Conservation (phyloP, 345 rosid genomes). For the Limnanthes douglasii region DNA sequence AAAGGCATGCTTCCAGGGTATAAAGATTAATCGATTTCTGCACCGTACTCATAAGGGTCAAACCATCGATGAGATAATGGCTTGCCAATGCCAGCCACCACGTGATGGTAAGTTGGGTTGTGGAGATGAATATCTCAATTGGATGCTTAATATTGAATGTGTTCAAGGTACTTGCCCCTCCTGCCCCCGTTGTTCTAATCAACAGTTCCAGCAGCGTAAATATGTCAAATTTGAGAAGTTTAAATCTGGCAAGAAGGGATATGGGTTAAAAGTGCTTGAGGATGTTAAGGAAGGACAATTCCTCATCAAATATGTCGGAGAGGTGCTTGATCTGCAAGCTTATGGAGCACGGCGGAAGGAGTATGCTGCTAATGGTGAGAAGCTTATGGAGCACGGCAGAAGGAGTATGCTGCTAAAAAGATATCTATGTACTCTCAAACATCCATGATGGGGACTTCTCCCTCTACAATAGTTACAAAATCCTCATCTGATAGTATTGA, state of each 20-base stretch:
- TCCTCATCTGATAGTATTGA: slow-evolving; percentile 20
- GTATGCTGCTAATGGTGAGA: slow-evolving; percentile 84
- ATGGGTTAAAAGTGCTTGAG: slow-evolving; percentile 67
- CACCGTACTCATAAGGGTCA: slow-evolving; percentile 80
- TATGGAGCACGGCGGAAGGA: slow-evolving; percentile 75
- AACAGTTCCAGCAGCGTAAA: slow-evolving; percentile 88
- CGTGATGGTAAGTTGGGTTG: slow-evolving; percentile 56
- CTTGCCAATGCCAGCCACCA: slow-evolving; percentile 76
- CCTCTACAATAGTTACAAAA: slow-evolving; percentile 16
- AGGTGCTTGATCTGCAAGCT: slow-evolving; percentile 95
- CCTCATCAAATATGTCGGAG: slow-evolving; percentile 96
- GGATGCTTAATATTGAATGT: slow-evolving; percentile 97
- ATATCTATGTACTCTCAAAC: slow-evolving; percentile 17
- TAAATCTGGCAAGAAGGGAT: slow-evolving; percentile 89
- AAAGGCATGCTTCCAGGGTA: slow-evolving; percentile 47
- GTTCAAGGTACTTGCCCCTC: slow-evolving; percentile 90
- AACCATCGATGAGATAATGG: slow-evolving; percentile 98
- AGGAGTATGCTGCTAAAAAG: slow-evolving; percentile 20
- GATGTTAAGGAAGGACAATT: slow-evolving; percentile 63
- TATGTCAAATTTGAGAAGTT: slow-evolving; percentile 64
- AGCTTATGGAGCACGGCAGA: slow-evolving; percentile 37
- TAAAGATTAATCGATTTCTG: slow-evolving; percentile 62
- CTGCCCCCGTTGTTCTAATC: slow-evolving; percentile 85
- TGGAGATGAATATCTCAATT: slow-evolving; percentile 90
- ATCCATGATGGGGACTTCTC: too few species aligned